These are phyloP conservation scores for Tetrahymena thermophila DNA, from an alignment of 73 alveolate species.

Conservation along the genomic window DNA sequence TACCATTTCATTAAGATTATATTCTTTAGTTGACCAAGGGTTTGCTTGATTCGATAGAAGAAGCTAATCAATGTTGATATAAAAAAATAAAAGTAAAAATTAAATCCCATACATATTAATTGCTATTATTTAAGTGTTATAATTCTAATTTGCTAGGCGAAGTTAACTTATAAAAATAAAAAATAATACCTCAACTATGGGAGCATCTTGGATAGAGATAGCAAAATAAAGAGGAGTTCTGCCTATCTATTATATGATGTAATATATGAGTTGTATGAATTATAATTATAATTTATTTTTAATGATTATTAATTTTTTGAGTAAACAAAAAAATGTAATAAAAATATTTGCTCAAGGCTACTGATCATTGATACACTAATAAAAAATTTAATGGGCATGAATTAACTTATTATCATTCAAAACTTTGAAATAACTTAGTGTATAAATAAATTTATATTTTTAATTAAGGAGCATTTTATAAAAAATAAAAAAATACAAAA, in stretches of 20 bases:
- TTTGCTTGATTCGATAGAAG: constrained; percentile 17
- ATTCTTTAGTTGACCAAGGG: constrained; percentile 40
- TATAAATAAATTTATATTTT: too few relatives aligned
- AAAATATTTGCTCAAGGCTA: not conserved
- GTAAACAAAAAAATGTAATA: not conserved
- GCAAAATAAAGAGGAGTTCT: constrained; percentile 45
- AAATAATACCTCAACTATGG: not conserved
- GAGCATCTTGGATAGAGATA: constrained; percentile 1
- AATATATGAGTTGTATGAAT: not conserved
- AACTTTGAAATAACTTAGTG: not conserved
- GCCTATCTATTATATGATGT: constrained; percentile 3
- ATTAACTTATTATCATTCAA: too few relatives aligned
- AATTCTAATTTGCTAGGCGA: too few relatives aligned
- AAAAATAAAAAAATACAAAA: too few relatives aligned
- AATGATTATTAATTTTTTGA: not conserved
- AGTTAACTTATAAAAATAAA: not conserved
- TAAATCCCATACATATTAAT: too few relatives aligned
- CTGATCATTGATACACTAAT: too few relatives aligned
- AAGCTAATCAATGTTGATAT: not conserved
- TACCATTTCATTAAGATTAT: constrained; percentile 4
- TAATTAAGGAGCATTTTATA: not conserved
- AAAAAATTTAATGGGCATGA: too few relatives aligned
- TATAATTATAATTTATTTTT: too few relatives aligned
- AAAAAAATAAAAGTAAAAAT: not conserved
- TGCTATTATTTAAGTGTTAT: too few relatives aligned